These are phyloP conservation scores for Ajuga reptans DNA, from an alignment of 305 asterid species.

Conservation along the genomic window DNA sequence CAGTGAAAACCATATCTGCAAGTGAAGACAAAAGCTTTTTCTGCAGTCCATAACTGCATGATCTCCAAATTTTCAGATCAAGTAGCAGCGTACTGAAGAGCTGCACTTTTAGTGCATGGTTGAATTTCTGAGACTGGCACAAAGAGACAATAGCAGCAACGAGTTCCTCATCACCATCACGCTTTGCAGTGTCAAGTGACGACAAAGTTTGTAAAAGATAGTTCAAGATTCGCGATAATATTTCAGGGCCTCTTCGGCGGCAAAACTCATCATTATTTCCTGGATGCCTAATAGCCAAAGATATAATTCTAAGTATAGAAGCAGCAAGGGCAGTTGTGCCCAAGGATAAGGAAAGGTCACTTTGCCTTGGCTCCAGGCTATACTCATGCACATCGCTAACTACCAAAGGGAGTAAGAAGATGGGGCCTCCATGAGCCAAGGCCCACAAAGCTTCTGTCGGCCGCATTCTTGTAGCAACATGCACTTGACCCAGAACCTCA, in stretches of 20 bases:
- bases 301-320: slow-evolving; percentile 79
- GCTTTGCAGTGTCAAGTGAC: slow-evolving; percentile 49
- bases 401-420: slow-evolving; percentile 83
- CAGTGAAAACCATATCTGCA: slow-evolving; percentile 96
- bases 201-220: slow-evolving; percentile 83
- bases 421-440: slow-evolving; percentile 91
- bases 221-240: slow-evolving; percentile 73
- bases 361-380: slow-evolving; percentile 76
- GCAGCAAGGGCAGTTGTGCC: slow-evolving; percentile 81
- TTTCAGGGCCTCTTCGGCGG: slow-evolving; percentile 91
- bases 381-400: slow-evolving; percentile 72
- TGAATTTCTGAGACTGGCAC: slow-evolving; percentile 83
- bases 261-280: slow-evolving; percentile 88
- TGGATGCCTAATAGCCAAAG: slow-evolving; percentile 79
- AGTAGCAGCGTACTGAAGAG: slow-evolving; percentile 84
- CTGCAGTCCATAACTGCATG: slow-evolving; percentile 96
- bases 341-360: slow-evolving; percentile 59
- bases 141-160: slow-evolving; percentile 78
- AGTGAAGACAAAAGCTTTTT: slow-evolving; percentile 92
- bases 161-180: slow-evolving; percentile 83
- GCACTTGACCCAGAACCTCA: slow-evolving; percentile 98
- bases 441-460: slow-evolving; percentile 96
- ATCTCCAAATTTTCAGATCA: slow-evolving; percentile 91
- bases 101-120: slow-evolving; percentile 78
- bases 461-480: slow-evolving; percentile 87